phyloP scores from a whole-genome alignment of 768 basidiomycete genomes.

The Boletus pseudopeckii region DNA sequence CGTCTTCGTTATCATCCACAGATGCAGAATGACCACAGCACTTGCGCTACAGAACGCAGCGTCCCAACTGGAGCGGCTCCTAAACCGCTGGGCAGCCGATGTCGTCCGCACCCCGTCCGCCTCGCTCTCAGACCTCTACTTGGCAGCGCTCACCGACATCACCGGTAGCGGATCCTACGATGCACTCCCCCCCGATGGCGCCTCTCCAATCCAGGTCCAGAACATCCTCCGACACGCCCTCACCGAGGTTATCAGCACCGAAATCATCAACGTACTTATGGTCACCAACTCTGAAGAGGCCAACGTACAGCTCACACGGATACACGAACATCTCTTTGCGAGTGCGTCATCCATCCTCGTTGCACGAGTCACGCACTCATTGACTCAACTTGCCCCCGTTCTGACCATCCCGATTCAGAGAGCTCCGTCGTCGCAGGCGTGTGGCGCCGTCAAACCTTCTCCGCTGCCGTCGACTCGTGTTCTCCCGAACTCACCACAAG shows the following conservation, averaged over 20 bases:
- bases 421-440: constrained; percentile 87
- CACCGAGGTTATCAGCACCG: constrained; percentile 68
- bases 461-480: constrained; percentile 76
- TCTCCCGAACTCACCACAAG: constrained; percentile 64
- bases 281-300: constrained; percentile 84
- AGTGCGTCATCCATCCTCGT: constrained; percentile 48
- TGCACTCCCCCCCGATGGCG: constrained; percentile 36
- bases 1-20: constrained; percentile 11
- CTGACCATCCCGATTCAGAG: constrained; percentile 40
- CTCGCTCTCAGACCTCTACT: constrained; percentile 49
- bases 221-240: constrained; percentile 78
- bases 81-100: constrained; percentile 88
- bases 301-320: constrained; percentile 78
- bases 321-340: constrained; percentile 85
- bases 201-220: constrained; percentile 70
- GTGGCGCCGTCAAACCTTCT: constrained; percentile 88
- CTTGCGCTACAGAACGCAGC: constrained; percentile 59
- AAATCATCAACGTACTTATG: constrained; percentile 80
- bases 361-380: neutral
- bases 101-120: constrained; percentile 56
- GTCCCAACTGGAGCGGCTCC: constrained; percentile 73
- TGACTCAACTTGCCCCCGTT: neutral
- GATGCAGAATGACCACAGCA: neutral
- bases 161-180: constrained; percentile 42
- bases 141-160: constrained; percentile 60